Percentiles rank a stretch among this genome's conserved stretches.
These are phyloP conservation scores for Hypoxylon fuscum DNA, from an alignment of 495 filamentous ascomycete species.

Conservation along the genomic window DNA sequence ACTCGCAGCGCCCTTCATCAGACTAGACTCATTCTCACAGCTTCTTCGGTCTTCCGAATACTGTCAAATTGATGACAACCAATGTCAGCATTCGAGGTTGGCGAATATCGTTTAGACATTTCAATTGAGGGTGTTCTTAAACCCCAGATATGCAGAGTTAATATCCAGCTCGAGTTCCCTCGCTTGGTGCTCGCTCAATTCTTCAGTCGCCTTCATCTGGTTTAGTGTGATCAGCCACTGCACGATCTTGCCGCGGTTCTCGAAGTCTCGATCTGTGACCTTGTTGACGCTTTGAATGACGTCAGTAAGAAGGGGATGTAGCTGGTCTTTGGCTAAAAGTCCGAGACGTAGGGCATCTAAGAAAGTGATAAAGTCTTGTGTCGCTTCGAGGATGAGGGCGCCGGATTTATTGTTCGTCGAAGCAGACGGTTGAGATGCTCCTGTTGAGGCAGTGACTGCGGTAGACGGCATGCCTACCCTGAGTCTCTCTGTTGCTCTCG, in stretches of 20 bases:
- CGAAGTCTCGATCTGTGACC: constrained; percentile 92
- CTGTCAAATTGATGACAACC: neutral
- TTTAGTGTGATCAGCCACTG: constrained; percentile 98
- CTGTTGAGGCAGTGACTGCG: constrained; percentile 64
- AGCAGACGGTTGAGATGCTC: constrained; percentile 54
- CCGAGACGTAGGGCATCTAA: constrained; percentile 91
- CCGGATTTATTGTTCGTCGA: constrained; percentile 69
- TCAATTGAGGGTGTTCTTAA: constrained; percentile 67
- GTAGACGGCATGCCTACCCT: constrained; percentile 83
- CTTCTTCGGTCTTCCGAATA: constrained; percentile 7
- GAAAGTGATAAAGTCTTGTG: constrained; percentile 98
- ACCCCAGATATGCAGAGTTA: constrained; percentile 89
- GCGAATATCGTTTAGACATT: neutral
- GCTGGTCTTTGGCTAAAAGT: constrained; percentile 89
- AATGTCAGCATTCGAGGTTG: neutral
- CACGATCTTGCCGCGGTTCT: constrained; percentile 93
- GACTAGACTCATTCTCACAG: constrained; percentile 16
- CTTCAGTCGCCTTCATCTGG: constrained; percentile 94
- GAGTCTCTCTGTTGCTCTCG: constrained; percentile 90
- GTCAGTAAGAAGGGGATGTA: constrained; percentile 92
- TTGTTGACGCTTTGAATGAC: constrained; percentile 97
- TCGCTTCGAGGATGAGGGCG: constrained; percentile 82
- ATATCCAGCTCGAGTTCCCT: constrained; percentile 89
- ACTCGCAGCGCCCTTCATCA: constrained; percentile 20
- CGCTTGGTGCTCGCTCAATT: constrained; percentile 85